Conservation (phyloP, 129 eudicot genomes). For the Daucus carota region DNA sequence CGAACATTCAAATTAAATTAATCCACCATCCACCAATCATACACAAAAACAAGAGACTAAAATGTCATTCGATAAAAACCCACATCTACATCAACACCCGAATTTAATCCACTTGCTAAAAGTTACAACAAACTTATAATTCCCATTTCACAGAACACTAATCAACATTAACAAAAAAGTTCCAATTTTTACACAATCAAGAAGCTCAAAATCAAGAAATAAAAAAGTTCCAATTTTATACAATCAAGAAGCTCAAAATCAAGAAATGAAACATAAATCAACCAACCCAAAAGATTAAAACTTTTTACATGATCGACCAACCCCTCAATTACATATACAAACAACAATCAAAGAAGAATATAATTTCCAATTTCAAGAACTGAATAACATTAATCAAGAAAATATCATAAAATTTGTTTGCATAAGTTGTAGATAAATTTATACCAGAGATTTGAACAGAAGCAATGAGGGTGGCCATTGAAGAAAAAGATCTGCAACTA, state of each 20-base stretch:
- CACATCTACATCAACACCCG: neutral
- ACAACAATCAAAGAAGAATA: neutral
- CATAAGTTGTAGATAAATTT: neutral
- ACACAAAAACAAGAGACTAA: neutral
- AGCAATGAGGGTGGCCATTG: slow-evolving; percentile 41
- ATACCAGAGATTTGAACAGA: slow-evolving; percentile 52
- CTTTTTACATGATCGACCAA: neutral
- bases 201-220: slow-evolving; percentile 1
- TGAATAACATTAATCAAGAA: neutral
- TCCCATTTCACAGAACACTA: neutral
- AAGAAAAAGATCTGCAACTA: slow-evolving; percentile 3
- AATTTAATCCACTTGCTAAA: neutral
- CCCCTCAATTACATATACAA: neutral
- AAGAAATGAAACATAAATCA: neutral
- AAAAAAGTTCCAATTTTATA: neutral
- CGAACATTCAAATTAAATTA: neutral
- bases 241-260: slow-evolving; percentile 4
- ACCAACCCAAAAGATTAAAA: neutral
- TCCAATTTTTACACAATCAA: neutral
- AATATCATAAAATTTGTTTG: neutral
- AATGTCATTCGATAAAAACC: neutral
- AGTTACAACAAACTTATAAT: neutral
- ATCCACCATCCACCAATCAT: neutral
- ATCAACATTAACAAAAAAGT: neutral
- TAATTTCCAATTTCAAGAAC: neutral